Conservation (phyloP, 192 early-diverging fungal species). For the Hyaloraphidium curvatum region DNA sequence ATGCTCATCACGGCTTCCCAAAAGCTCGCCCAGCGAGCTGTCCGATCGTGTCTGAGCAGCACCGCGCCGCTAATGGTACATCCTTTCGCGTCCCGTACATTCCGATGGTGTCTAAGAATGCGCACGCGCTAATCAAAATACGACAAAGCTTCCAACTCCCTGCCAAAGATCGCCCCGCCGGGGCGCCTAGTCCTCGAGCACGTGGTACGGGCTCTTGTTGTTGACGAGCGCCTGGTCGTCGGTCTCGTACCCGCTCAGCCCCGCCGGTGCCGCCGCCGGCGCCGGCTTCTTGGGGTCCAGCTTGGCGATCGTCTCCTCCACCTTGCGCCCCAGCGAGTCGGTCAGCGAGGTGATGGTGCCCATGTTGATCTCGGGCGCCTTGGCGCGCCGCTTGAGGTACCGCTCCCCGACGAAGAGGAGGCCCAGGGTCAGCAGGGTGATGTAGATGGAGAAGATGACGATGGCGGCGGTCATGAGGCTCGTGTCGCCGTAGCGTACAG, state of each 20-base stretch:
- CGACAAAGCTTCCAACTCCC: background rate
- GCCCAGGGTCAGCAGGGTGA: background rate
- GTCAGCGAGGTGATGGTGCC: no score
- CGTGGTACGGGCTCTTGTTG: background rate
- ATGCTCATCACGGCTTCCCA: no score
- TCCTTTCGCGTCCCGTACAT: no score
- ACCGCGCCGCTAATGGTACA: no score
- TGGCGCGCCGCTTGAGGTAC: background rate
- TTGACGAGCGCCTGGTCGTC: background rate
- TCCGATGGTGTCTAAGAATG: no score
- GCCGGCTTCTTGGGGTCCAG: background rate
- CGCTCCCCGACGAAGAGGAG: background rate
- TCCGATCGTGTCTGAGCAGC: no score
- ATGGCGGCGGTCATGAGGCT: background rate
- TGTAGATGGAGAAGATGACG: background rate
- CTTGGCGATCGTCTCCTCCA: background rate
- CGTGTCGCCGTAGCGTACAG: no score
- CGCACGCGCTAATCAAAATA: background rate
- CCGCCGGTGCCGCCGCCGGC: background rate
- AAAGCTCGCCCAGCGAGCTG: no score
- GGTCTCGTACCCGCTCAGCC: background rate
- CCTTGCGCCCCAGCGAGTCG: background rate
- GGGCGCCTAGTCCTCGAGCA: background rate
- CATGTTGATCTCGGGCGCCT: no score
- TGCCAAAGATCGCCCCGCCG: background rate